Evolutionary conservation across 805 yeast species (phyloP).

Genomic region (Maudiozyma bulderi): DNA sequence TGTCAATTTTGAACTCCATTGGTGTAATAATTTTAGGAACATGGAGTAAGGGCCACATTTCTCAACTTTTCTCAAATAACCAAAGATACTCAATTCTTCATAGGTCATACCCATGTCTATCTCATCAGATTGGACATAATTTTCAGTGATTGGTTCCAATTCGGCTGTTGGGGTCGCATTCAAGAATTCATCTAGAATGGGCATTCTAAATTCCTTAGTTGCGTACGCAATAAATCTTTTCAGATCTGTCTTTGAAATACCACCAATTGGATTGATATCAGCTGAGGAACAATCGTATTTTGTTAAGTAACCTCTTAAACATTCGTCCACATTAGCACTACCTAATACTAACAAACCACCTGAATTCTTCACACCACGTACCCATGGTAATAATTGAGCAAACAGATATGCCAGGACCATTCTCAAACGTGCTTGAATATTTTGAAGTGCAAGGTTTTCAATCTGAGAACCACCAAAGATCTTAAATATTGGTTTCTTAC

Average conservation of each 20-base stretch:
- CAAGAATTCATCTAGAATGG: constrained; percentile 67
- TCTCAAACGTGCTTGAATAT: constrained; percentile 90
- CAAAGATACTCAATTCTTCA: constrained; percentile 85
- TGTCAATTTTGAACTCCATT: constrained; percentile 79
- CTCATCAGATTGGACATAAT: constrained; percentile 92
- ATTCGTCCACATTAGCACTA: constrained; percentile 95
- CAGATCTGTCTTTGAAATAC: constrained; percentile 89
- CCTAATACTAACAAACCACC: constrained; percentile 85
- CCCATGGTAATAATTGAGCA: constrained; percentile 95
- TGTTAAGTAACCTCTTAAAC: constrained; percentile 88
- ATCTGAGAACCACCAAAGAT: constrained; percentile 88
- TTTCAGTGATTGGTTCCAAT: constrained; percentile 87
- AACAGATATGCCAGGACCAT: constrained; percentile 91
- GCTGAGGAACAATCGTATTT: constrained; percentile 97
- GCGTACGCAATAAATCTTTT: constrained; percentile 82
- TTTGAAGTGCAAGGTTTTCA: constrained; percentile 90
- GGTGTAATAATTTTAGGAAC: constrained; percentile 82
- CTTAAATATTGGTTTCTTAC: constrained; percentile 78
- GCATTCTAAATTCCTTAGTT: constrained; percentile 54
- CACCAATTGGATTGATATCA: constrained; percentile 97
- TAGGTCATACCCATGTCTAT: constrained; percentile 98
- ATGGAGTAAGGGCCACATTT: constrained; percentile 95
- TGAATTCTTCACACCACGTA: constrained; percentile 50
- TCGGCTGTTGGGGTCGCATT: constrained; percentile 97
- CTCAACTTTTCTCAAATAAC: constrained; percentile 79